These are phyloP conservation scores for Hortaea sp. DNA, from an alignment of 2,329 filamentous ascomycete genomes.

Conservation along the genomic window DNA sequence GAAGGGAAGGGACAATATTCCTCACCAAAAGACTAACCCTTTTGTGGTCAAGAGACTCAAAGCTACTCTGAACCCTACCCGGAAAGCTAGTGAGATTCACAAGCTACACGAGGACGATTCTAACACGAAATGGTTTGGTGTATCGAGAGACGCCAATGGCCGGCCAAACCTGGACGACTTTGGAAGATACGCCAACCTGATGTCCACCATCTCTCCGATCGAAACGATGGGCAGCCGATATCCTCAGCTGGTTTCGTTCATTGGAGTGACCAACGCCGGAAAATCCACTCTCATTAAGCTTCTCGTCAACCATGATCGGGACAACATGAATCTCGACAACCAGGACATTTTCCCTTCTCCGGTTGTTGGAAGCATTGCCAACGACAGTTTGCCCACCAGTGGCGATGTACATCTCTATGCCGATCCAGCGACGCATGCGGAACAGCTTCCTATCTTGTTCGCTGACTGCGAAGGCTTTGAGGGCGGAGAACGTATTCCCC, in stretches of 20 bases:
- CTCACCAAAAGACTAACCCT: slow-evolving; percentile 28
- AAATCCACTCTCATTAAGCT: slow-evolving; percentile 44
- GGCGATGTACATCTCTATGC: slow-evolving; percentile 44
- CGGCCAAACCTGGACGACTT: slow-evolving; percentile 31
- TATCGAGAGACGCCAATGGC: slow-evolving; percentile 20
- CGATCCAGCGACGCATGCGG: slow-evolving; percentile 34
- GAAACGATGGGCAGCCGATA: slow-evolving; percentile 18
- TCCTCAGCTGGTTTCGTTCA: slow-evolving; percentile 26
- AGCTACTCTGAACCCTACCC: slow-evolving; percentile 18
- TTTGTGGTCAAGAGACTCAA: slow-evolving; percentile 19
- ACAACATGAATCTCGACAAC: slow-evolving; percentile 18
- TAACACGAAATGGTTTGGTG: slow-evolving; percentile 31
- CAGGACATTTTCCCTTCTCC: slow-evolving; percentile 29
- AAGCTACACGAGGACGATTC: slow-evolving; percentile 27
- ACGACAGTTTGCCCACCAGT: slow-evolving; percentile 36
- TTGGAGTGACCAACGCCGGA: slow-evolving; percentile 31
- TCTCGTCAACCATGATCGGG: slow-evolving; percentile 32
- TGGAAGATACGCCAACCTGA: slow-evolving; percentile 36
- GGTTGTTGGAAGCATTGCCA: slow-evolving; percentile 34
- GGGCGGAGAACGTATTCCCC: slow-evolving; percentile 36
- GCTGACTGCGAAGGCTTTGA: slow-evolving; percentile 46
- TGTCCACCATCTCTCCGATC: slow-evolving; percentile 25
- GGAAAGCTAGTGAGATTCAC: slow-evolving; percentile 21
- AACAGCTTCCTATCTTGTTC: slow-evolving; percentile 35
- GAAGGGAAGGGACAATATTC: slow-evolving; percentile 24